A percentile compares a stretch with the other conserved stretches of the same genome.
These are phyloP conservation scores for Talaromyces funiculosus DNA, from an alignment of 2,329 filamentous ascomycete species.

Conservation along the genomic window DNA sequence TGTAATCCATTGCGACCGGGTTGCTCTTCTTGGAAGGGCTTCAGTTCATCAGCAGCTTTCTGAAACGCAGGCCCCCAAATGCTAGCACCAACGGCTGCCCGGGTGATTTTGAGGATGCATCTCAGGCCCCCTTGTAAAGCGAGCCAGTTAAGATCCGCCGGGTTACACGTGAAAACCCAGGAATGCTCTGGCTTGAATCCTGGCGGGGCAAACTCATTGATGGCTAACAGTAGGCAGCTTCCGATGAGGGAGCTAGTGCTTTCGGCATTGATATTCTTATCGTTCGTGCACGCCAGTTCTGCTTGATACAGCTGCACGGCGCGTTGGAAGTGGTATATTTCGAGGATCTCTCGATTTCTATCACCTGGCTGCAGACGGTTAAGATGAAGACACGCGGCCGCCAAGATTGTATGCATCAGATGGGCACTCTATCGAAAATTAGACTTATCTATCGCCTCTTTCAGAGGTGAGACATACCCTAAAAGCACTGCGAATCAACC, in stretches of 20 bases:
- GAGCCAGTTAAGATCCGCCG: conserved; percentile 32
- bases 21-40: conserved; percentile 25
- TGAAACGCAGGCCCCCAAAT: conserved; percentile 25
- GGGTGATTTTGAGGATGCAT: conserved; percentile 24
- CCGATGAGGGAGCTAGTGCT: conserved; percentile 38
- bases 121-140: conserved; percentile 30
- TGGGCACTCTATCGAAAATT: conserved; percentile 3
- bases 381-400: conserved; percentile 6
- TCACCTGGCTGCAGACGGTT: conserved; percentile 8
- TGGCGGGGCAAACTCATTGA: conserved; percentile 29
- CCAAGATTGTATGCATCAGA: conserved; percentile 13
- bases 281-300: conserved; percentile 23
- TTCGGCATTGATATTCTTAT: conserved; percentile 17
- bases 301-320: conserved; percentile 31
- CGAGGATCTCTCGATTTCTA: conserved; percentile 6
- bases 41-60: conserved; percentile 12
- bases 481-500: conserved; percentile 9
- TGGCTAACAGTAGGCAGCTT: conserved; percentile 32
- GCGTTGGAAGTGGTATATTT: conserved; percentile 34
- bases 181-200: conserved; percentile 28
- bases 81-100: conserved; percentile 25
- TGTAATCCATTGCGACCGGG: conserved; percentile 25
- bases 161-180: conserved; percentile 32
- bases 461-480: not conserved
- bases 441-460: not conserved